Conservation (phyloP, 129 eudicot genomes). For the Sambucus nigra region DNA sequence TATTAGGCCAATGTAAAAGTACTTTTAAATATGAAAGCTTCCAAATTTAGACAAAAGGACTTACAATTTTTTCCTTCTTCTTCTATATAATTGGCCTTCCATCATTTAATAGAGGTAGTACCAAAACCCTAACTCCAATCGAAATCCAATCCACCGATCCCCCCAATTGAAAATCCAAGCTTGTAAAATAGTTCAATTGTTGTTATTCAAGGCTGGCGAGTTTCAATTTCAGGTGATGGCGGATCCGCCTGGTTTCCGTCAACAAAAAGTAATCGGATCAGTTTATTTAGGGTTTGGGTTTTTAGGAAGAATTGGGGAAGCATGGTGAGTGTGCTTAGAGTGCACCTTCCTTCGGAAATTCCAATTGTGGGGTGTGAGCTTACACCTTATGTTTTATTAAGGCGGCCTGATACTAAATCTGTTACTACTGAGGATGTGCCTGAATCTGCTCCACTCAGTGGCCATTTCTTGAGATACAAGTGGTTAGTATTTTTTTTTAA, state of each 20-base stretch:
- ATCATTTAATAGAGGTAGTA: too few species aligned
- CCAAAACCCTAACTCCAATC: too few species aligned
- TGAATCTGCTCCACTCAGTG: conserved; percentile 54
- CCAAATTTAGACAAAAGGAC: too few species aligned
- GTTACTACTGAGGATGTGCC: conserved; percentile 49
- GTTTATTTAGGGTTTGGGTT: conserved; percentile 10
- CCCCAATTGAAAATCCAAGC: too few species aligned
- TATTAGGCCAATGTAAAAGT: too few species aligned
- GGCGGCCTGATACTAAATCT: conserved; percentile 45
- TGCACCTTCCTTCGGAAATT: conserved; percentile 81
- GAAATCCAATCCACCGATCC: too few species aligned
- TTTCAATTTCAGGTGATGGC: conserved; percentile 47
- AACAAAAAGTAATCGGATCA: conserved; percentile 14
- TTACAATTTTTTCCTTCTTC: too few species aligned
- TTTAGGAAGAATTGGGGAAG: conserved; percentile 16
- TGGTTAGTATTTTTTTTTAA: conserved; percentile 27
- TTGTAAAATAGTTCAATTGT: too few species aligned
- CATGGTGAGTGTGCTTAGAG: conserved; percentile 63
- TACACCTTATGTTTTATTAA: conserved; percentile 53
- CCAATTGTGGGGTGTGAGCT: conserved; percentile 88
- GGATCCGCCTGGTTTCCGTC: conserved; percentile 79
- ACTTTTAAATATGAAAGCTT: too few species aligned
- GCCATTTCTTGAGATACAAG: conserved; percentile 78
- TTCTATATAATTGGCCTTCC: too few species aligned
- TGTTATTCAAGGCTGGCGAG: conserved; percentile 61